These are phyloP conservation scores for Acrocalymma vagum DNA, from an alignment of 2,329 filamentous ascomycete genomes.

Conservation along the genomic window DNA sequence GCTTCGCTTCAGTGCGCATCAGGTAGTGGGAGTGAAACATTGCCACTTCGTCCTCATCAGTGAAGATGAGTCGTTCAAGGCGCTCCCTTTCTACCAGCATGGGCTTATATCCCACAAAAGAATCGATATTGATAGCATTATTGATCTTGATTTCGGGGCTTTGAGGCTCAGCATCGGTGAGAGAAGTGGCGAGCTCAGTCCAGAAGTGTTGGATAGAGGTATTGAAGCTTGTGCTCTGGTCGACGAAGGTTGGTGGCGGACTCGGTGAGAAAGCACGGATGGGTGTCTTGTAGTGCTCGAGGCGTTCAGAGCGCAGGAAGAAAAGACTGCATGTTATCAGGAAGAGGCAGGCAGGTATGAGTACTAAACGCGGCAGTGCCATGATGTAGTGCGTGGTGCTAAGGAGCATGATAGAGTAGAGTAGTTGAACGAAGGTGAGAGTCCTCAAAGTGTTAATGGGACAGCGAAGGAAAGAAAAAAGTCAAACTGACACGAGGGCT, in stretches of 20 bases:
- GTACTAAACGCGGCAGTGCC: conserved; percentile 19
- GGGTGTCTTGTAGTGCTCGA: background rate
- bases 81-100: conserved; percentile 15
- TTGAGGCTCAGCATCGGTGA: conserved; percentile 23
- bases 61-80: conserved; percentile 23
- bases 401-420: conserved; percentile 27
- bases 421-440: no score
- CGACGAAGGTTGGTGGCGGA: background rate
- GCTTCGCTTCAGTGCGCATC: conserved; percentile 27
- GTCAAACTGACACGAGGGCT: no score
- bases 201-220: conserved; percentile 19
- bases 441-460: no score
- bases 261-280: no score
- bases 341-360: conserved; percentile 19
- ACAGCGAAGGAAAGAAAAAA: no score
- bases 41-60: conserved; percentile 23
- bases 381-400: conserved; percentile 14
- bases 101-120: conserved; percentile 17
- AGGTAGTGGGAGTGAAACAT: conserved; percentile 27
- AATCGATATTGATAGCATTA: conserved; percentile 8
- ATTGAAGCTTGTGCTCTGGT: conserved; percentile 18
- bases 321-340: conserved; percentile 16
- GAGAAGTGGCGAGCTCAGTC: conserved; percentile 20
- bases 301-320: conserved; percentile 14
- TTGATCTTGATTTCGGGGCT: conserved; percentile 19